Conservation (phyloP, 1,139 yeast species). For the Geotrichum fermentans region DNA sequence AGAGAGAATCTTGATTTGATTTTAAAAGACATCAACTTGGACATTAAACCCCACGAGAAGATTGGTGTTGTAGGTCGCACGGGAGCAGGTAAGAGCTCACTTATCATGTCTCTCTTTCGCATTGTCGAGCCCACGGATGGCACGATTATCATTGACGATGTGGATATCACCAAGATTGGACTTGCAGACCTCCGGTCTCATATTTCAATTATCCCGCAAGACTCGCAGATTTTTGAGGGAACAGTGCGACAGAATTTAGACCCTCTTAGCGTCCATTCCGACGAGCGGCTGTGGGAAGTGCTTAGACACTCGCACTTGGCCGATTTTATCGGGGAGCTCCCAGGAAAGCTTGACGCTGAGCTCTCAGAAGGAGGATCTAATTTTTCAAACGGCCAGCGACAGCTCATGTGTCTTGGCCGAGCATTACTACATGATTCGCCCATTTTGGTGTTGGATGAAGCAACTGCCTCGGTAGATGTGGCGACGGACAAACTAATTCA, state of each 20-base stretch:
- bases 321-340: conserved; percentile 53
- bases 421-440: conserved; percentile 61
- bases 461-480: conserved; percentile 80
- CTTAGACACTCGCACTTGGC: conserved; percentile 80
- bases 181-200: conserved; percentile 53
- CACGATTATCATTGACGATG: conserved; percentile 50
- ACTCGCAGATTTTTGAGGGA: conserved; percentile 67
- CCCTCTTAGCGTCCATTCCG: conserved; percentile 51
- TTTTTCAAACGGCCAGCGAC: conserved; percentile 73
- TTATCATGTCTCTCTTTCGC: conserved; percentile 68
- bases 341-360: conserved; percentile 37
- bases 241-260: conserved; percentile 62
- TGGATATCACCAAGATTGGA: conserved; percentile 56
- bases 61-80: conserved; percentile 82
- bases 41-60: conserved; percentile 57
- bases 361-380: conserved; percentile 69
- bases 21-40: conserved; percentile 48
- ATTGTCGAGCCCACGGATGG: conserved; percentile 64
- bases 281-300: conserved; percentile 59
- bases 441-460: conserved; percentile 71
- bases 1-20: conserved; percentile 53
- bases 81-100: conserved; percentile 78
- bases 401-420: conserved; percentile 68
- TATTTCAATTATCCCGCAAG: conserved; percentile 70
- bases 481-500: conserved; percentile 74